Percentiles rank a stretch among this genome's conserved stretches.
Evolutionary conservation across 2,329 filamentous ascomycete genomes (phyloP).

Genomic region (Phoma herbarum): DNA sequence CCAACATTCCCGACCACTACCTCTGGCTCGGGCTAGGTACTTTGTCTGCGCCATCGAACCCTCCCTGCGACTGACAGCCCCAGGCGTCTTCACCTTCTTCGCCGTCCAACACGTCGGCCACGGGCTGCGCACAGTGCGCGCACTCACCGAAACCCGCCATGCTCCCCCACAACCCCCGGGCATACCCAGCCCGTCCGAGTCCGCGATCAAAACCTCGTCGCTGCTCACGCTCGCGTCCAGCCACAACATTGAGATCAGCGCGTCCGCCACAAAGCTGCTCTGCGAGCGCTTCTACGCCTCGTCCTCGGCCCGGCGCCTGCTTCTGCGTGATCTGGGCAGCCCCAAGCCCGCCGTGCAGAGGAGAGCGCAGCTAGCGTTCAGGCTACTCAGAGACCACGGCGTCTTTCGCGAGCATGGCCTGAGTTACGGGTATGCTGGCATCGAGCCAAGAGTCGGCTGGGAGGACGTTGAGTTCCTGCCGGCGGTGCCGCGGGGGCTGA

Average conservation of each 20-base stretch:
- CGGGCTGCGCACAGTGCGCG: slow-evolving; percentile 67
- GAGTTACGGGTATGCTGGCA: not conserved
- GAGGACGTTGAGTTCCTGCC: not conserved
- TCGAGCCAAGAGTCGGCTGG: slow-evolving; percentile 13
- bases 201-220: slow-evolving; percentile 53
- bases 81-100: slow-evolving; percentile 65
- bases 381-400: slow-evolving; percentile 39
- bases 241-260: slow-evolving; percentile 56
- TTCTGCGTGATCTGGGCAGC: slow-evolving; percentile 41
- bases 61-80: slow-evolving; percentile 40
- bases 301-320: slow-evolving; percentile 23
- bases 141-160: slow-evolving; percentile 74
- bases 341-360: slow-evolving; percentile 28
- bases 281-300: slow-evolving; percentile 47
- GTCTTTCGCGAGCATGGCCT: slow-evolving; percentile 4
- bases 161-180: slow-evolving; percentile 7
- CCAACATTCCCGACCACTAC: slow-evolving; percentile 55
- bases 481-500: slow-evolving; percentile 1
- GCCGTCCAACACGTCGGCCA: slow-evolving; percentile 63
- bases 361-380: slow-evolving; percentile 38
- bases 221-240: slow-evolving; percentile 52
- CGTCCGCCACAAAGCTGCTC: slow-evolving; percentile 50
- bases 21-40: slow-evolving; percentile 59
- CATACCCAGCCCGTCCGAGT: slow-evolving; percentile 69
- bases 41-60: not conserved